Percentiles rank a stretch among this genome's conserved stretches.
phyloP scores from a whole-genome alignment of 805 yeast genomes.

The Pichia occidentalis region DNA sequence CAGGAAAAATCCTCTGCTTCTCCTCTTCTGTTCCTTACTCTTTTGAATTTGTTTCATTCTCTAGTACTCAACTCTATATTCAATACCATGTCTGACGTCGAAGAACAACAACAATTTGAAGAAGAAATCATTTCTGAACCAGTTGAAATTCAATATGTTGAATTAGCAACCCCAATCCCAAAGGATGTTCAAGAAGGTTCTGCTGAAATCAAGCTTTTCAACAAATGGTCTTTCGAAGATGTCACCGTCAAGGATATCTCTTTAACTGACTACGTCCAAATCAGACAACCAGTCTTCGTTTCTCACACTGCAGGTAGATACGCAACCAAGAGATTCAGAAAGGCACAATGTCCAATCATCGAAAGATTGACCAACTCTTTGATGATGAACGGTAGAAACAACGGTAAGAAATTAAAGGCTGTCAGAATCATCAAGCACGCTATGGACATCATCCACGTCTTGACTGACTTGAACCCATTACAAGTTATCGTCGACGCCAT shows the following conservation, averaged over 20 bases:
- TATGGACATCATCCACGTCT: slow-evolving; percentile 92
- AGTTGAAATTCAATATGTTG: slow-evolving; percentile 69
- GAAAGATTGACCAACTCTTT: slow-evolving; percentile 99
- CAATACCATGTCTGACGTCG: slow-evolving; percentile 81
- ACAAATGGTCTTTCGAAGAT: slow-evolving; percentile 99
- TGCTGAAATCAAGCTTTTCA: slow-evolving; percentile 94
- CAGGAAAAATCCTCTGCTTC: no score
- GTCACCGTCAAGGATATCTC: slow-evolving; percentile 97
- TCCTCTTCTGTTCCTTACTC: no score
- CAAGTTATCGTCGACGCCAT: slow-evolving; percentile 99
- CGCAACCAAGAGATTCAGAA: slow-evolving; percentile 99
- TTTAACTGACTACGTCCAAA: slow-evolving; percentile 95
- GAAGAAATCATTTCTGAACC: slow-evolving; percentile 82
- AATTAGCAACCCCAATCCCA: slow-evolving; percentile 94
- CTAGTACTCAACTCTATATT: no score
- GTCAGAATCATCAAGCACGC: slow-evolving; percentile 99
- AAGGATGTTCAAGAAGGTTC: slow-evolving; percentile 94
- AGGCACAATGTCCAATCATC: slow-evolving; percentile 98
- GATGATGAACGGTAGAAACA: slow-evolving; percentile 99
- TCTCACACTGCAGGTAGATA: slow-evolving; percentile 99
- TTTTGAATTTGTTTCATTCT: no score
- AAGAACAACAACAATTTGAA: slow-evolving; percentile 35
- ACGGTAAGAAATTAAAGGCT: slow-evolving; percentile 99
- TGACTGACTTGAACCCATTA: slow-evolving; percentile 98
- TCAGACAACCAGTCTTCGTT: slow-evolving; percentile 95